Evolutionary conservation across 2,329 filamentous ascomycete species (phyloP).

Genomic region (Penicillium sp.): DNA sequence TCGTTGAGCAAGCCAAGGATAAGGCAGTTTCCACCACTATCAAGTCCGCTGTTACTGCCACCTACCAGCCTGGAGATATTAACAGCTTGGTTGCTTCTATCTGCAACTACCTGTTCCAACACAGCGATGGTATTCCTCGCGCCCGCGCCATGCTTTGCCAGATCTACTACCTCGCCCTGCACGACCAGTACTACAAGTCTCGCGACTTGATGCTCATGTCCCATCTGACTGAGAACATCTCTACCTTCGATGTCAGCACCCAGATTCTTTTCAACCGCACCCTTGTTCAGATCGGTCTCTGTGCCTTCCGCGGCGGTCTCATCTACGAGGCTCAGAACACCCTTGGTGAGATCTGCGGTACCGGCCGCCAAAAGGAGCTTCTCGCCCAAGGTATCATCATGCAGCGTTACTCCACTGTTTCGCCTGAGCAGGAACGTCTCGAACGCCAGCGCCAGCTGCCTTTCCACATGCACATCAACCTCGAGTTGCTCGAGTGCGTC

Average conservation of each 20-base stretch:
- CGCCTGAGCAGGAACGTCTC: slow-evolving; percentile 93
- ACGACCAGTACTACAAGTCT: slow-evolving; percentile 96
- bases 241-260: slow-evolving; percentile 92
- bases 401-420: slow-evolving; percentile 93
- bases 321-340: slow-evolving; percentile 98
- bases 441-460: slow-evolving; percentile 96
- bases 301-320: slow-evolving; percentile 93
- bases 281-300: slow-evolving; percentile 94
- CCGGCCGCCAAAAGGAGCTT: slow-evolving; percentile 94
- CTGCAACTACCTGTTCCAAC: slow-evolving; percentile 89
- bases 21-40: slow-evolving; percentile 68
- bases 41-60: slow-evolving; percentile 78
- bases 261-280: slow-evolving; percentile 99
- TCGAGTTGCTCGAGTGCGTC: slow-evolving; percentile 95
- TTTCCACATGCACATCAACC: slow-evolving; percentile 99
- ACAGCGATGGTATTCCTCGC: slow-evolving; percentile 94
- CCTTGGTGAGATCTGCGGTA: slow-evolving; percentile 96
- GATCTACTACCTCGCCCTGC: slow-evolving; percentile 96
- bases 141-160: slow-evolving; percentile 97
- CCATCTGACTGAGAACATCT: slow-evolving; percentile 94
- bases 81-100: slow-evolving; percentile 74
- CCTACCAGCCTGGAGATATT: slow-evolving; percentile 66
- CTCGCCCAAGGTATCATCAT: slow-evolving; percentile 98
- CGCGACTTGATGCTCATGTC: slow-evolving; percentile 99
- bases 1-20: slow-evolving; percentile 93